Base-by-base conservation (phyloP, 345 rosid species). In the Dipteronia sinensis region DNA sequence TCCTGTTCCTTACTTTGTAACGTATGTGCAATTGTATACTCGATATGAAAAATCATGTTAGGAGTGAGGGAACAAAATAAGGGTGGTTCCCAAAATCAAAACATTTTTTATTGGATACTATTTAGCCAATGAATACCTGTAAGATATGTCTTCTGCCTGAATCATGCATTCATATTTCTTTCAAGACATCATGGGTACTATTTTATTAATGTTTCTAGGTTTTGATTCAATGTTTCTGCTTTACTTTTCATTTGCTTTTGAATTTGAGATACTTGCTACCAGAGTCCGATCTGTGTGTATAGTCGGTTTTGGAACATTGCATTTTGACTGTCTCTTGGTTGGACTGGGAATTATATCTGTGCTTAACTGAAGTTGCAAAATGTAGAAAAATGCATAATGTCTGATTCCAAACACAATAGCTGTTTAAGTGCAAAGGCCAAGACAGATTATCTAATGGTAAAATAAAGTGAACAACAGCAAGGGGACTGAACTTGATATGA, bases 311-410 rank as follows among this genome's bases (percentile, higher is more conserved):
- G 64, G 25, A 59, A 59, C 25, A 10, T n/a, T 46, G 49, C 13
- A 10, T 46, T 46, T 59, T 7, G 25, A 15, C 23, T 20, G 27
- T 59, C 64, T 59, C 27, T 22, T 59, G 64, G 64, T 59, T 20
- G 64, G 64, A 59, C 13, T 59, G 12, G 64, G 64, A 59, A 27
- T 58, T 59, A 20, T 46, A 59, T 19, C 27, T 20, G 27, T 59
- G 64, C 64, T 59, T 59, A 59, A 59, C 22, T 59, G 27, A 59
- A 59, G 10, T 59, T 8, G 10, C 49, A 77, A 67, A 67, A 79
- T 64, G 63, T 63, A 77, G 56, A 76, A 76, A 58, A 72, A 66
- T 71, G 47, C 16, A 6, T 58, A 0, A n/a, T n/a, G n/a, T n/a
- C 7, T 9, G 63, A 58, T 58, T 59, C 27, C 12, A 6, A 27